These are phyloP conservation scores for Candida ulmi DNA, from an alignment of 805 yeast species.

Conservation along the genomic window DNA sequence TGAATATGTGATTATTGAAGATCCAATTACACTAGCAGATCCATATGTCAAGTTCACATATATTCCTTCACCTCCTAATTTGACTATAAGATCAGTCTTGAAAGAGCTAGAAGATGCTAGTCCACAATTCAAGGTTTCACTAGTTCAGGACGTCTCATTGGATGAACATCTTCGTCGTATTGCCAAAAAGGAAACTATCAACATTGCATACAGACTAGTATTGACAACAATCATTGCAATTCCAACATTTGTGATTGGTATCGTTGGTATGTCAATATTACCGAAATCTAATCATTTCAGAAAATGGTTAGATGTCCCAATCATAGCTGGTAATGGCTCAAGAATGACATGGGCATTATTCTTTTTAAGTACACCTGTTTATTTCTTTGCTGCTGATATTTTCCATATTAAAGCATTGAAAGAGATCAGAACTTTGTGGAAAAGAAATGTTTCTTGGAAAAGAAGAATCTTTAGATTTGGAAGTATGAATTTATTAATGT, in stretches of 20 bases:
- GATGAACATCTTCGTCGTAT: slow-evolving; percentile 57
- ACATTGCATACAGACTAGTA: slow-evolving; percentile 39
- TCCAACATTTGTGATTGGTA: slow-evolving; percentile 64
- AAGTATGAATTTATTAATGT: slow-evolving; percentile 71
- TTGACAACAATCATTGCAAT: slow-evolving; percentile 51
- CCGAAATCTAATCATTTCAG: slow-evolving; percentile 36
- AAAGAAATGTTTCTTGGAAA: slow-evolving; percentile 45
- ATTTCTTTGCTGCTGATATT: slow-evolving; percentile 67
- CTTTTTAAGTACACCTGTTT: slow-evolving; percentile 63
- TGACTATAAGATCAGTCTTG: slow-evolving; percentile 53
- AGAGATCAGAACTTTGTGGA: slow-evolving; percentile 56
- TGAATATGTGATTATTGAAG: slow-evolving; percentile 48
- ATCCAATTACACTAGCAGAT: slow-evolving; percentile 45
- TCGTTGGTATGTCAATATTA: slow-evolving; percentile 62
- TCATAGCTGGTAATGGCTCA: slow-evolving; percentile 58
- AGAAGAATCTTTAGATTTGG: slow-evolving; percentile 64
- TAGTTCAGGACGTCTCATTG: slow-evolving; percentile 49
- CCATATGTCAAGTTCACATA: slow-evolving; percentile 64
- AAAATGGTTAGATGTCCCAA: slow-evolving; percentile 52
- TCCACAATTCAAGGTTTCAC: slow-evolving; percentile 41
- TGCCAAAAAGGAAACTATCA: slow-evolving; percentile 41
- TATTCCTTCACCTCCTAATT: slow-evolving; percentile 46
- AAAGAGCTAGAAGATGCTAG: slow-evolving; percentile 38
- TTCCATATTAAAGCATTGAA: slow-evolving; percentile 63
- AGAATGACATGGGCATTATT: slow-evolving; percentile 63